These are phyloP conservation scores for Iberis pinnata DNA, from an alignment of 345 rosid genomes.

Conservation along the genomic window DNA sequence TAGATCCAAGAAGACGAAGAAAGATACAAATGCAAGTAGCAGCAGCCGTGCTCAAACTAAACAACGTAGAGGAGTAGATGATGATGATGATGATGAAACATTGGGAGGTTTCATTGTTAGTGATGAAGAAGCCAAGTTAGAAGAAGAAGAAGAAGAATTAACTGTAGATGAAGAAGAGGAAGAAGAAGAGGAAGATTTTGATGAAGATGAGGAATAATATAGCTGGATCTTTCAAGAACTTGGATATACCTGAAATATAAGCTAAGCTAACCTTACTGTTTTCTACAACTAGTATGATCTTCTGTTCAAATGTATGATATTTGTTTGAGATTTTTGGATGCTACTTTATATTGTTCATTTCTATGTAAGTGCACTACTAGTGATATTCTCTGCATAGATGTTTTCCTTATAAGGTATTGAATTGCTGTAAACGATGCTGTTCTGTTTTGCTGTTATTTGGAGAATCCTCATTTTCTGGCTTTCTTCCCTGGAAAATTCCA, in stretches of 20 bases:
- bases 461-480: no score
- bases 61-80: constrained; percentile 16
- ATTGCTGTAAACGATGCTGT: no score
- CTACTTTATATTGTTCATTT: no score
- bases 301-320: constrained; percentile 14
- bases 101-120: constrained; percentile 68
- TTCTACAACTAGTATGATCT: neutral
- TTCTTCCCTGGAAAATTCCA: no score
- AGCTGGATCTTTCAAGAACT: neutral
- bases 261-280: constrained; percentile 13
- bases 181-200: constrained; percentile 19
- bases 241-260: constrained; percentile 6
- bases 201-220: constrained; percentile 23
- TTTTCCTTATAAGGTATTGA: no score
- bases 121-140: constrained; percentile 38
- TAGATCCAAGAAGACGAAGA: constrained; percentile 42
- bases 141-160: constrained; percentile 36
- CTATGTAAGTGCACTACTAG: no score
- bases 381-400: no score
- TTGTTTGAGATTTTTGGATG: neutral
- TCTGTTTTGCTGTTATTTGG: no score
- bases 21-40: constrained; percentile 11
- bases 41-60: constrained; percentile 14
- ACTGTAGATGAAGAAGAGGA: constrained; percentile 35
- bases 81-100: constrained; percentile 42